These are phyloP conservation scores for Syncephalastrum monosporum DNA, from an alignment of 371 early-diverging fungal species.

Conservation along the genomic window DNA sequence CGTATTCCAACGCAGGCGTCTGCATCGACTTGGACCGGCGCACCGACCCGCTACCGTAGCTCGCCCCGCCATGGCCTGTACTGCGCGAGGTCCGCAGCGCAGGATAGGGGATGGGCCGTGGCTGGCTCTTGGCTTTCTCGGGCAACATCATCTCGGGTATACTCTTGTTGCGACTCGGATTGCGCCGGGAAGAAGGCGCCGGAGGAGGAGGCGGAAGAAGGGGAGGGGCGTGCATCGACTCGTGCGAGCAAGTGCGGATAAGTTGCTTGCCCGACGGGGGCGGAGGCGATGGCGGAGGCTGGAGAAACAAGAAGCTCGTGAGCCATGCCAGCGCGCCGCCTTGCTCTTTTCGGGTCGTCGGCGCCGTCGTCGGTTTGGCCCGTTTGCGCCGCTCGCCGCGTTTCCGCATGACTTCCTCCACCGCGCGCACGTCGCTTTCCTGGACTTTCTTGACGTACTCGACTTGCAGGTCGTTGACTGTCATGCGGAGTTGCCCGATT, in stretches of 20 bases:
- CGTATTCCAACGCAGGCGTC: conserved; percentile 19
- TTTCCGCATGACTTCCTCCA: conserved; percentile 48
- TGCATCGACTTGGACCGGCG: conserved; percentile 19
- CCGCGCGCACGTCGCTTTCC: conserved; percentile 48
- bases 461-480: conserved; percentile 69
- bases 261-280: neutral
- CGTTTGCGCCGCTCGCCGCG: conserved; percentile 10
- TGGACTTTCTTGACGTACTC: conserved; percentile 70
- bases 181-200: neutral
- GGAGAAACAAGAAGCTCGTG: conserved; percentile 20
- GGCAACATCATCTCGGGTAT: too few relatives aligned
- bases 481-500: conserved; percentile 60
- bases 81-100: conserved; percentile 11
- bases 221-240: conserved; percentile 5
- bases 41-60: conserved; percentile 8
- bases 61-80: neutral
- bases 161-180: neutral
- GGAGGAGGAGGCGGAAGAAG: neutral
- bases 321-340: conserved; percentile 27
- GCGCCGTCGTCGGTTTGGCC: conserved; percentile 11
- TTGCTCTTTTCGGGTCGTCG: neutral
- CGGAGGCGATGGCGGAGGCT: neutral
- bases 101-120: conserved; percentile 20
- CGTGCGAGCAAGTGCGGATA: conserved; percentile 3
- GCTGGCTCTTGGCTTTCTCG: conserved; percentile 5